Base-by-base conservation (phyloP, 2,329 filamentous ascomycete genomes). In the Colletotrichum australisinense region DNA sequence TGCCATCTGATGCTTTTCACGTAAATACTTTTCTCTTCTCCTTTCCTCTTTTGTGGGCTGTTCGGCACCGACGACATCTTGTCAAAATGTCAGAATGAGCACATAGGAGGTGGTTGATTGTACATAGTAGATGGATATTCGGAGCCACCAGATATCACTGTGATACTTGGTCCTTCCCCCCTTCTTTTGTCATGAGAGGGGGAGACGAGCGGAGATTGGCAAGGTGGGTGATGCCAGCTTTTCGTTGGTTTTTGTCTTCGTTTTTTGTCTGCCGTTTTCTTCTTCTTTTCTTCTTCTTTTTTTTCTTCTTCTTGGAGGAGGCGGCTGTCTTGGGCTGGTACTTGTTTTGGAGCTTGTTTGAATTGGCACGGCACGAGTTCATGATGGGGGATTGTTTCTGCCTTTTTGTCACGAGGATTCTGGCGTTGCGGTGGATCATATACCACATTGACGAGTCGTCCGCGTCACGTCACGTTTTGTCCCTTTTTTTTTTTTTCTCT, bases 341-440 rank as follows among this genome's bases (percentile, higher is more conserved):
- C 42, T 64, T 55, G 62, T 55, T 64, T 55, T 55, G 59, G 35
- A 57, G 24, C 22, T 42, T 26, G 28, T 38, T 49, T 28, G 22
- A 59, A n/a, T 53, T 62, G 62, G 38, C 38, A 56, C 46, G 30
- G 70, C 35, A 56, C 55, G 63, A 69, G 32, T 58, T 60, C 38
- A 63, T 56, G 72, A 73, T 26, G 56, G 66, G 60, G 60, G 42
- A 62, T 70, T 60, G 38, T 75, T 66, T 70, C 55, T 62, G 38
- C 53, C 46, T 74, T 49, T 59, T 46, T 60, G 53, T 53, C 55
- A 42, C 35, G 63, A 60, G 65, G 57, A 59, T 74, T 72, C 24
- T 60, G 72, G 72, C 72, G 72, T 74, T 74, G 59, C 69, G 72
- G 69, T 72, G 68, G 68, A 60, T 64, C 42, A 72, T 73, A 74